Percentiles rank a stretch among this genome's conserved stretches.
Conservation (phyloP, 306 rosid genomes). For the Trifolium subterraneum region DNA sequence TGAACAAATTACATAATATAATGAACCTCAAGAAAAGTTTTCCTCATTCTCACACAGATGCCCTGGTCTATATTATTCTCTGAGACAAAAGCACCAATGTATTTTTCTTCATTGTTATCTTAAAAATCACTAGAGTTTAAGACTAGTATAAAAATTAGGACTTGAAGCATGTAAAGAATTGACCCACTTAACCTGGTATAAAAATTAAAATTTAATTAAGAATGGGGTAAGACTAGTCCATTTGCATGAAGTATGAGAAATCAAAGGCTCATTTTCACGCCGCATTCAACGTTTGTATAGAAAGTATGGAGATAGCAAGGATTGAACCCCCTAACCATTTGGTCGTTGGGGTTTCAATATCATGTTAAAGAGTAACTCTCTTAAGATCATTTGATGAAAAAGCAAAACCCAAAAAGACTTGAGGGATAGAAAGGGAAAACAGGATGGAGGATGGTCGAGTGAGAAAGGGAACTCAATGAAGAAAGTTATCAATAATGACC, state of each 20-base stretch:
- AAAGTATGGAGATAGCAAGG: background rate
- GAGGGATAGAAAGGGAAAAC: background rate
- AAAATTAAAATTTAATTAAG: constrained; percentile 6
- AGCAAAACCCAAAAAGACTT: background rate
- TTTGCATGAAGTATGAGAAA: background rate
- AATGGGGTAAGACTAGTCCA: background rate
- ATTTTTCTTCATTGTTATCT: constrained; percentile 8
- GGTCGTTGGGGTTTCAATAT: background rate
- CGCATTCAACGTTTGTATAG: background rate
- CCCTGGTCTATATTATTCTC: constrained; percentile 26
- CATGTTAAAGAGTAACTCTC: background rate
- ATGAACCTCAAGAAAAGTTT: constrained; percentile 5
- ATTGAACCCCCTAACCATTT: background rate
- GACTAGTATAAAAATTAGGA: too few relatives aligned
- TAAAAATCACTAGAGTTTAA: constrained; percentile 17
- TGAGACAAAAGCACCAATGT: constrained; percentile 10
- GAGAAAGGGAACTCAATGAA: background rate
- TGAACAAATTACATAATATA: background rate
- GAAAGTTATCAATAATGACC: background rate
- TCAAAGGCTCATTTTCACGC: background rate
- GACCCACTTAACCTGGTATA: constrained; percentile 5
- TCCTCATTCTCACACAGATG: constrained; percentile 24
- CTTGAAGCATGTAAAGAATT: background rate
- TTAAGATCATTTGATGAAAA: constrained; percentile 12
- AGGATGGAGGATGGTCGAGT: constrained; percentile 7